Evolutionary conservation across 306 rosid genomes (phyloP), one percentile per base, ranked within the genome.

Genomic region (Ochetophila trinervis): DNA sequence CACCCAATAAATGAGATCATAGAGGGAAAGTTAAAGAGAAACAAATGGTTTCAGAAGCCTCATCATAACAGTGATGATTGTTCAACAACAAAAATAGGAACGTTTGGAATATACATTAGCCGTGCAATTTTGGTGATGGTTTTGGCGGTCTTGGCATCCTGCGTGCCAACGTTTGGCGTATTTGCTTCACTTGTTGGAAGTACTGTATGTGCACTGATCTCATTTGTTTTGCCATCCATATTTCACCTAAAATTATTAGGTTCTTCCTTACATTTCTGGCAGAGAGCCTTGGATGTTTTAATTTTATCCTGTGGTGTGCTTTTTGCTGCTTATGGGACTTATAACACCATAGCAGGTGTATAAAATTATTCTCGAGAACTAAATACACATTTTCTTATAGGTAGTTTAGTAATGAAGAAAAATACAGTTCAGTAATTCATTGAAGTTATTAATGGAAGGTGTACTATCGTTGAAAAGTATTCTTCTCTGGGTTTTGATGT

Each of bases 121-220:
- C 95, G 98, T 14, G 79, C 96, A 5, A 21, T 84, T 48, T 82
- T 89, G 78, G 96, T 92, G 65, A 55, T 79, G 30, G 83, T 20
- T 62, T 63, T 88, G 77, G 95, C 84, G 0, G 17, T 74, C 9
- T 0, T 89, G 78, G 95, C 98, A 64, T 82, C 90, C 14, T 79
- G 21, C n/a, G 83, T 87, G 23, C 98, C 96, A 14, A 89, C 78
- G 11, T 89, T 92, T 58, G 89, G 88, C 6, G 74, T 79, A 14
- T 85, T 82, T 52, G 96, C 86, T 18, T 92, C 98, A 14, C 83
- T 92, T 50, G 93, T 85, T 47, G 98, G 98, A 36, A 89, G 98
- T 72, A 84, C 95, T 11, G 76, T 92, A 49, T 92, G 98, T 76
- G 86, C 93, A 40, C 60, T 84, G 68, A 79, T 92, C 79, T 92